phyloP scores from a whole-genome alignment of 164 flowering plant species.

The Macadamia integrifolia region DNA sequence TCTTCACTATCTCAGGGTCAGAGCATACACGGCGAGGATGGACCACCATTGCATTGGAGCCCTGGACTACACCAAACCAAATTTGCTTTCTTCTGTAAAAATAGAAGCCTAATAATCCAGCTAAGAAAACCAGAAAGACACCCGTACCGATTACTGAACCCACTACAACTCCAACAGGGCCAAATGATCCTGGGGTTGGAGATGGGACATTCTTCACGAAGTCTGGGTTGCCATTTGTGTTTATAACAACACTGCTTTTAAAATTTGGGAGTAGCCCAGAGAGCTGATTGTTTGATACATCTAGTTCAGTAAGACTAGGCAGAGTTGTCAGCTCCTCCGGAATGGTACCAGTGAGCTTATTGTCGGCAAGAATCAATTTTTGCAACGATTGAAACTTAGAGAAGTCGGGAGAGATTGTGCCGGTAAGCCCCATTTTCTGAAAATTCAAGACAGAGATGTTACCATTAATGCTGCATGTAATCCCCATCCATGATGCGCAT shows the following conservation, averaged over 20 bases:
- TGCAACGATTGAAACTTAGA: conserved; percentile 35
- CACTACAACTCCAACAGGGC: conserved; percentile 24
- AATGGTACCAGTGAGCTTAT: conserved; percentile 59
- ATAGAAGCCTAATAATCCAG: conserved; percentile 29
- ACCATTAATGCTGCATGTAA: conserved; percentile 36
- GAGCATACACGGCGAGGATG: conserved; percentile 68
- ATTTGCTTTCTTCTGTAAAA: conserved; percentile 33
- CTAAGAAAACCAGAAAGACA: conserved; percentile 18
- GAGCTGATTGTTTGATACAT: conserved; percentile 62
- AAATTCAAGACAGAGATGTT: conserved; percentile 50
- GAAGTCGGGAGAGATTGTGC: conserved; percentile 62
- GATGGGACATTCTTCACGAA: conserved; percentile 40
- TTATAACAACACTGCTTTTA: conserved; percentile 28
- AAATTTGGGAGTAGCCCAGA: conserved; percentile 58
- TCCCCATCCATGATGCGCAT: conserved; percentile 55
- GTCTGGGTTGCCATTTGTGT: conserved; percentile 41
- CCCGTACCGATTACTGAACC: conserved; percentile 37
- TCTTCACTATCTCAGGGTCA: conserved; percentile 50
- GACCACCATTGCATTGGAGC: conserved; percentile 44
- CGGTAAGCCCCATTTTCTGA: conserved; percentile 47
- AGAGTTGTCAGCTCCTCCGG: conserved; percentile 54
- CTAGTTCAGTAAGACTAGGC: conserved; percentile 36
- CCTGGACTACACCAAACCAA: conserved; percentile 38
- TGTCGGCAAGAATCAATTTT: conserved; percentile 45
- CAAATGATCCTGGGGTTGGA: conserved; percentile 16